A percentile compares a stretch with the other conserved stretches of the same genome.
Evolutionary conservation across 2,329 filamentous ascomycete genomes (phyloP).

Genomic region (Botryotinia narcissicola): DNA sequence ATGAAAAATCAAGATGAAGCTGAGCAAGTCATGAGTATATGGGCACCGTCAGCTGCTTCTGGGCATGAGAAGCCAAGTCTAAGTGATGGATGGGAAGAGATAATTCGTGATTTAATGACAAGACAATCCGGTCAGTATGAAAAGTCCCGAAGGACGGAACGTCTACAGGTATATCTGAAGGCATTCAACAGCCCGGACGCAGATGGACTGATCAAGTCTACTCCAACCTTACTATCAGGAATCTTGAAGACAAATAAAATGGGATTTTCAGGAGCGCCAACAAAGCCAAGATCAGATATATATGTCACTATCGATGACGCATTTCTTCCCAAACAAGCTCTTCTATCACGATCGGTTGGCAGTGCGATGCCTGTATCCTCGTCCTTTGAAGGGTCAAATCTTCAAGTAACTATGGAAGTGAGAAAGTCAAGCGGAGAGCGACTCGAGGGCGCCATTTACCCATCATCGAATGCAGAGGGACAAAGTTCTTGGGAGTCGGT

Average conservation of each 20-base stretch:
- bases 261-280: conserved; percentile 89
- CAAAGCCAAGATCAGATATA: conserved; percentile 86
- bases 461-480: conserved; percentile 75
- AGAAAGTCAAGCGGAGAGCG: conserved; percentile 74
- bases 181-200: conserved; percentile 76
- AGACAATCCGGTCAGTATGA: conserved; percentile 73
- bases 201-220: conserved; percentile 77
- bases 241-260: conserved; percentile 82
- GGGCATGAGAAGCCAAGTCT: conserved; percentile 57
- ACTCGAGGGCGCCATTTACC: conserved; percentile 83
- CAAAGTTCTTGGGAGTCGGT: conserved; percentile 87
- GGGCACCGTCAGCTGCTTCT: conserved; percentile 60
- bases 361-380: conserved; percentile 69
- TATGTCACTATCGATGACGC: conserved; percentile 84
- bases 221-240: conserved; percentile 81
- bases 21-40: conserved; percentile 75
- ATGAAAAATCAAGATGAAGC: conserved; percentile 69
- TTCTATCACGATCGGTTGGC: conserved; percentile 65
- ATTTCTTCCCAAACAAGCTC: conserved; percentile 71
- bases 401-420: conserved; percentile 89
- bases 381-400: conserved; percentile 63
- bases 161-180: conserved; percentile 75
- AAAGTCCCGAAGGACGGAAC: conserved; percentile 69
- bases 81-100: conserved; percentile 66
- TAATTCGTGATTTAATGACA: conserved; percentile 71